Evolutionary conservation across 2,329 filamentous ascomycete genomes (phyloP).

Genomic region (Dendrostoma leiphaemia): DNA sequence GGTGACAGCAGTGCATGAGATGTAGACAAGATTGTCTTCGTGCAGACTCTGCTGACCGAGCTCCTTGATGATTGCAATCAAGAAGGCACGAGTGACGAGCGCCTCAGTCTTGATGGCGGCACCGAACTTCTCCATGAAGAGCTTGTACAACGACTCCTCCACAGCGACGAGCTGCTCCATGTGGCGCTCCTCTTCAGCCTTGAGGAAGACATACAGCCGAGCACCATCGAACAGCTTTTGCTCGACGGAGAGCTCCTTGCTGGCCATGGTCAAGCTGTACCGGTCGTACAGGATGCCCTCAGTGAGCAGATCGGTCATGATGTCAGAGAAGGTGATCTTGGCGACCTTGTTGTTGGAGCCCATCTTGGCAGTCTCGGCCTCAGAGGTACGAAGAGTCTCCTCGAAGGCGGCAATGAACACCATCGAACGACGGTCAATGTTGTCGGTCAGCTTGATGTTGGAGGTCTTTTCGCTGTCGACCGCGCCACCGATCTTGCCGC

Average conservation of each 20-base stretch:
- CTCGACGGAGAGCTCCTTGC: constrained; percentile 17
- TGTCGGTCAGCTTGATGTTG: constrained; percentile 14
- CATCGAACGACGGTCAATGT: constrained; percentile 19
- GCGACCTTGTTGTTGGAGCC: constrained; percentile 12
- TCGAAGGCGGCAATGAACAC: constrained; percentile 20
- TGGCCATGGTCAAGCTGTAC: constrained; percentile 17
- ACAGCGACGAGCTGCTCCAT: constrained; percentile 17
- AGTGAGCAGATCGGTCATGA: constrained; percentile 19
- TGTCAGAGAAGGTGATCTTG: constrained; percentile 20
- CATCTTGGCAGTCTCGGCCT: constrained; percentile 11
- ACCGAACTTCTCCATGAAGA: constrained; percentile 19
- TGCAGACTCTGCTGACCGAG: constrained; percentile 17
- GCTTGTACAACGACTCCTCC: constrained; percentile 18
- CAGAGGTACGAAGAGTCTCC: constrained; percentile 15
- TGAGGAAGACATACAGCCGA: constrained; percentile 19
- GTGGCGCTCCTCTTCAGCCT: constrained; percentile 17
- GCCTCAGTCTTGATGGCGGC: constrained; percentile 17
- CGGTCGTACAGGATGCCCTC: constrained; percentile 20
- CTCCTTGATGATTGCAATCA: constrained; percentile 19
- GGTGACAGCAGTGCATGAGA: constrained; percentile 16
- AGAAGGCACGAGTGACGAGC: constrained; percentile 15
- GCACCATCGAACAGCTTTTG: constrained; percentile 20
- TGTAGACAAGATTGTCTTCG: constrained; percentile 18
- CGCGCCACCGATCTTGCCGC: constrained; percentile 17
- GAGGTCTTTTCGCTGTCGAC: constrained; percentile 13